Percentiles rank a stretch among this genome's conserved stretches.
Evolutionary conservation across 2,329 filamentous ascomycete genomes (phyloP).

Genomic region (Ophiostoma piceae): DNA sequence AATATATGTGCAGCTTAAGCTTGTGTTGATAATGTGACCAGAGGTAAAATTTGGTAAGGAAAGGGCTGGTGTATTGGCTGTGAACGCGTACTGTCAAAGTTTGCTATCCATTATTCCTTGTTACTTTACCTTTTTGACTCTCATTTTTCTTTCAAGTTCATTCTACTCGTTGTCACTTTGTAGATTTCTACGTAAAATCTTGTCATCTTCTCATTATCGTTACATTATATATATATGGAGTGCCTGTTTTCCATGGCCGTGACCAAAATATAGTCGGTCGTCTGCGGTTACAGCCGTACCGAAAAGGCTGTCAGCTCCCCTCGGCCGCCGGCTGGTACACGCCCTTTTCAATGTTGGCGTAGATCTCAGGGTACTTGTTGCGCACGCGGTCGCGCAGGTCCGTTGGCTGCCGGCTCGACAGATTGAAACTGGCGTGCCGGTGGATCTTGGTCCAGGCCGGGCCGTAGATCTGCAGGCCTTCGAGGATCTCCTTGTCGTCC

Average conservation of each 20-base stretch:
- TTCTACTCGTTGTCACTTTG: not conserved
- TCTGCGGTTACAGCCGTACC: not conserved
- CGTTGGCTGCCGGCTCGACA: slow-evolving; percentile 56
- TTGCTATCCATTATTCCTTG: too few species aligned
- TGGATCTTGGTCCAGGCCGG: slow-evolving; percentile 63
- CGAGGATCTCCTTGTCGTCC: slow-evolving; percentile 58
- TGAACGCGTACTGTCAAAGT: too few species aligned
- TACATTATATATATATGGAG: not conserved
- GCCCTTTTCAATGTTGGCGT: slow-evolving; percentile 52
- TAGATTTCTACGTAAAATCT: not conserved
- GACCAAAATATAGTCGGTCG: not conserved
- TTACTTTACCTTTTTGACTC: not conserved
- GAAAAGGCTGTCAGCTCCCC: not conserved
- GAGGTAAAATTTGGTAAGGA: too few species aligned
- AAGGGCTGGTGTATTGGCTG: too few species aligned
- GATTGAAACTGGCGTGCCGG: slow-evolving; percentile 52
- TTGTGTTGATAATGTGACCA: not conserved
- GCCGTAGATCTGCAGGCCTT: slow-evolving; percentile 55
- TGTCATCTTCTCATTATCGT: slow-evolving; percentile 11
- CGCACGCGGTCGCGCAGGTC: slow-evolving; percentile 59
- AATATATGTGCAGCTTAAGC: not conserved
- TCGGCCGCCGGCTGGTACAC: slow-evolving; percentile 43
- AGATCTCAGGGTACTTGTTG: slow-evolving; percentile 59
- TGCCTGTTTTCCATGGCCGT: not conserved
- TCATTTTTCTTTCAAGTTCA: not conserved